Percentiles rank a stretch among this genome's conserved stretches.
These are phyloP conservation scores for Tetrahymena thermophila DNA, from an alignment of 73 alveolate species.

Conservation along the genomic window DNA sequence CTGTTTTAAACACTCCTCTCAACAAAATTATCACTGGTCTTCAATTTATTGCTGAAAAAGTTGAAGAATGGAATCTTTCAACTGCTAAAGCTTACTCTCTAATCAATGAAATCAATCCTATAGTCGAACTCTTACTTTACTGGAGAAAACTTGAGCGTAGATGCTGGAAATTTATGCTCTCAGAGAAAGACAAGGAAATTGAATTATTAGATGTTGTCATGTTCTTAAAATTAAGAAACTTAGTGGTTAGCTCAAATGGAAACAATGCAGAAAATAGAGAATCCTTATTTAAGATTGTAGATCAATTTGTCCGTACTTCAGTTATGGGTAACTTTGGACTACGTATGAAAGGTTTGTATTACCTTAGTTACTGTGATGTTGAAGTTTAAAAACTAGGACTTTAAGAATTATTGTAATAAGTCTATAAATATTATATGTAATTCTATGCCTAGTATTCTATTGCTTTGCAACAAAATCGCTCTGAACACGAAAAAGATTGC, in stretches of 20 bases:
- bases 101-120: neutral
- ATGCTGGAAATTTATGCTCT: conserved; percentile 24
- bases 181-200: conserved; percentile 14
- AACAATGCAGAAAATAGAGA: neutral
- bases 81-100: conserved; percentile 14
- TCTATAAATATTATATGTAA: neutral
- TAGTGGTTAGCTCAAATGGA: neutral
- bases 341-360: neutral
- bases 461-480: neutral
- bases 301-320: neutral
- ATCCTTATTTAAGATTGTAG: neutral
- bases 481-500: neutral
- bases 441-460: neutral
- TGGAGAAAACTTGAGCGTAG: conserved; percentile 40
- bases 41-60: conserved; percentile 11
- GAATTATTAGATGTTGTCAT: conserved; percentile 28
- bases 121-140: neutral
- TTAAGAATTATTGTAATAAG: neutral
- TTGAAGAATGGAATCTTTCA: conserved; percentile 25
- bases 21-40: conserved; percentile 25
- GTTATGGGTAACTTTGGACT: neutral
- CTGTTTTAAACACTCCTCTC: conserved; percentile 22
- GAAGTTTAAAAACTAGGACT: neutral
- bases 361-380: neutral
- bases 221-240: conserved; percentile 8